phyloP scores from a whole-genome alignment of 306 rosid genomes.

The Malus domestica region DNA sequence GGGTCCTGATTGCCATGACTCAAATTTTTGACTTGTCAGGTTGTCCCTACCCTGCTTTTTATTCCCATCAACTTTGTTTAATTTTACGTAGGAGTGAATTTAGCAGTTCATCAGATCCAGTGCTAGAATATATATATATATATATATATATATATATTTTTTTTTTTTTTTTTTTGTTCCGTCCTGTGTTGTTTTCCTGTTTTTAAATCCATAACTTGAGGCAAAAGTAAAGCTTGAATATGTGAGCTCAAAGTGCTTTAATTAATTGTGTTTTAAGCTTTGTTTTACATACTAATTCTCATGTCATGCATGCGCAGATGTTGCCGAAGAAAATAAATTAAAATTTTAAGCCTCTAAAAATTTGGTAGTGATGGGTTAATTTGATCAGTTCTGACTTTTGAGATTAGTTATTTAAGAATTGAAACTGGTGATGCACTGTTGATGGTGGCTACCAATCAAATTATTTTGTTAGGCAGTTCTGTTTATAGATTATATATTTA shows the following conservation, averaged over 20 bases:
- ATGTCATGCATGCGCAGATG: neutral
- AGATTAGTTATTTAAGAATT: neutral
- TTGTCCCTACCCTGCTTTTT: neutral
- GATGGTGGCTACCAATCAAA: neutral
- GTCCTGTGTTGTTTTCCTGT: neutral
- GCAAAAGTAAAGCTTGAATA: neutral
- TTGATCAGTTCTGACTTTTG: neutral
- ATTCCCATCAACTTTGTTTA: neutral
- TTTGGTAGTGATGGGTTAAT: neutral
- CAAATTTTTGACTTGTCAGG: neutral
- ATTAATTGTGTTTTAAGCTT: neutral
- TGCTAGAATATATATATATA: neutral
- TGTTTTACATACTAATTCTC: neutral
- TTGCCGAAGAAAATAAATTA: neutral
- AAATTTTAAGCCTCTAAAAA: neutral
- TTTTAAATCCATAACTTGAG: neutral
- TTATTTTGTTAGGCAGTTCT: neutral
- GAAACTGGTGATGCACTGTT: neutral
- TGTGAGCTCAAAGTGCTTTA: neutral
- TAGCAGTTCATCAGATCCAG: neutral
- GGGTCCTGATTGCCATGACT: neutral
- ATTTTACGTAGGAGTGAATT: neutral
- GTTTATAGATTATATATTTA: neutral
- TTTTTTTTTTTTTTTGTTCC: neutral
- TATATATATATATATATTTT: too few relatives aligned